A percentile compares a stretch with the other conserved stretches of the same genome.
phyloP scores from a whole-genome alignment of 2,329 filamentous ascomycete species.

The Epichloe coenophiala region DNA sequence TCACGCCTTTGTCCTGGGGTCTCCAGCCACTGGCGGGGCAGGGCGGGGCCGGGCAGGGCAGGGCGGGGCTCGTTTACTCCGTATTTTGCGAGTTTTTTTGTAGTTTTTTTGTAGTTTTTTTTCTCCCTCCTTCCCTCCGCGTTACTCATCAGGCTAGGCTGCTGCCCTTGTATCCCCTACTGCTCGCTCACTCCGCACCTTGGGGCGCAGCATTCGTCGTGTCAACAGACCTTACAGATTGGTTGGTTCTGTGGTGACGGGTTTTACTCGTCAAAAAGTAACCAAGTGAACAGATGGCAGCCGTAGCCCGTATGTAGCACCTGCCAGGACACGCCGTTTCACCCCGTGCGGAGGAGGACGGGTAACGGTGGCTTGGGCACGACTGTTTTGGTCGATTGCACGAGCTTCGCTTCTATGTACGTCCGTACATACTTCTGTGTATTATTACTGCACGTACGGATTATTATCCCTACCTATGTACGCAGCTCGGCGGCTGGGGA shows the following conservation, averaged over 20 bases:
- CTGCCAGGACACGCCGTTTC: background rate
- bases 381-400: background rate
- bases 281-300: background rate
- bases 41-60: background rate
- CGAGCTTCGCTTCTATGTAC: background rate
- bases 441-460: too few relatives aligned
- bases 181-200: too few relatives aligned
- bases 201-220: too few relatives aligned
- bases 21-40: background rate
- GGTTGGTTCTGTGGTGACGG: too few relatives aligned
- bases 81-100: background rate
- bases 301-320: background rate
- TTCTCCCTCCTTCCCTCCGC: background rate
- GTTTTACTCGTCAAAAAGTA: too few relatives aligned
- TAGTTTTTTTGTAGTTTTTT: constrained; percentile 1
- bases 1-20: too few relatives aligned
- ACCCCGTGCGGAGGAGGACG: background rate
- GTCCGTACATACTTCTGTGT: too few relatives aligned
- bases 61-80: background rate
- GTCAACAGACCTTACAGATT: too few relatives aligned
- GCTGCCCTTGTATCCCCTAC: too few relatives aligned
- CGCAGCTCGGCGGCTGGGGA: too few relatives aligned
- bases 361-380: background rate
- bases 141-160: background rate
- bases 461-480: background rate